Base-by-base conservation (phyloP, 441 rosid genomes). In the Gossypium schwendimanii region DNA sequence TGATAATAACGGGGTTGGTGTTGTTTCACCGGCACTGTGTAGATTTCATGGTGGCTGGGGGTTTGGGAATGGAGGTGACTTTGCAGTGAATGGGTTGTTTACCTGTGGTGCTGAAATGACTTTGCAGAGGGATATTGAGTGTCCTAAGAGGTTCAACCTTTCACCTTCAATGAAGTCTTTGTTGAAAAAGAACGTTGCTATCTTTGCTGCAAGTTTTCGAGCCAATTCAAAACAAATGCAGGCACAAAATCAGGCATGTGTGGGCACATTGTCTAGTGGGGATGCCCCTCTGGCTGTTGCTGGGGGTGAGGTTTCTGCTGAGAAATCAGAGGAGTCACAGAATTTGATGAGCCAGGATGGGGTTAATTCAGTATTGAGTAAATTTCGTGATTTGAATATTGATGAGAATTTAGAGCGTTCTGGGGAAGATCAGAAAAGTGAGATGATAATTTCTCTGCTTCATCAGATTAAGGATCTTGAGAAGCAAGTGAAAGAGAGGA, bases 41-140 rank as follows among this genome's bases (percentile, higher is more conserved):
- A 84, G 90, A 81, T 90, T 91, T 80, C 94, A 91, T 84, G 91
- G 94, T 74, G 91, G 93, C 15, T 91, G 93, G 91, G 98, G 96
- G 36, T 90, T 87, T 76, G 90, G 92, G 24, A 82, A 80, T 76
- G 85, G 85, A 47, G 89, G 82, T 60, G 93, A 86, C 77, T 83
- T 86, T 75, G 78, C 90, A 0, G 80, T 81, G 69, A 83, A 87
- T 69, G 89, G 88, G 55, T 68, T 84, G 73, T 81, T 87, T 71
- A 85, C 84, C 0, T 83, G 33, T 50, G 59, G 80, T 4, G 78
- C 82, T 10, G 93, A 88, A 49, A 77, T 87, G 79, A 73, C 77
- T 18, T 58, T 83, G 84, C 88, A 82, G 63, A 89, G 81, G 84
- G 97, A 91, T 76, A 83, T 92, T 58, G 96, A 89, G 65, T 94